Base-by-base conservation (phyloP, 129 eudicot species). In the Cynara cardunculus region DNA sequence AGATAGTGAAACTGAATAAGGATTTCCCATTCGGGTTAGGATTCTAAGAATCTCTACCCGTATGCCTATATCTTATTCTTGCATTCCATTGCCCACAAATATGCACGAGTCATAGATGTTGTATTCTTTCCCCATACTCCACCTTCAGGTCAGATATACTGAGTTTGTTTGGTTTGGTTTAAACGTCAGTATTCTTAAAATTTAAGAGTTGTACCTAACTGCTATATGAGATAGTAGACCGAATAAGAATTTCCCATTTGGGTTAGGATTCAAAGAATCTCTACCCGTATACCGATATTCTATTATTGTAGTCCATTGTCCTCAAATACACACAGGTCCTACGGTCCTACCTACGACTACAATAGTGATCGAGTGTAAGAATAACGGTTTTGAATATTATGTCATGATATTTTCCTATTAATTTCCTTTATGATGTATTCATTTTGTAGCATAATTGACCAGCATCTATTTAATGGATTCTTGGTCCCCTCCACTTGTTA, bases 401-500 rank as follows among this genome's bases (percentile, higher is more conserved):
- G 74, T 77, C 82, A 69, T 62, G 73, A 70, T 82, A 82, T 82
- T 59, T 69, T 61, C 13, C 41, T 2, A 34, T 67, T 25, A 28
- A 32, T 34, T 76, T 34, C 64, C 6, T 61, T 82, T 74, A 39
- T 71, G 76, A 77, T 76, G 67, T 26, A 59, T 77, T 69, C 31
- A 27, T 16, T 37, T 37, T 76, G 73, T 69, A 75, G 65, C 81
- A 87, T 31, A 56, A 79, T 75, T 90, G 91, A 88, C 86, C 86
- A 85, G 84, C 80, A 69, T 66, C 49, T 56, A 32, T 79, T 61
- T 66, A 78, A 86, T 90, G 94, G 91, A 68, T 83, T 87, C 77
- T 74, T 75, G 94, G 91, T 87, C 94, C 93, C 84, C 85, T 80
- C 85, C 82, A 81, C 84, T 85, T 78, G 68, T 79, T 53, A 34